These are phyloP conservation scores for Pugionium dolabratum DNA, from an alignment of 345 rosid species.

Conservation along the genomic window DNA sequence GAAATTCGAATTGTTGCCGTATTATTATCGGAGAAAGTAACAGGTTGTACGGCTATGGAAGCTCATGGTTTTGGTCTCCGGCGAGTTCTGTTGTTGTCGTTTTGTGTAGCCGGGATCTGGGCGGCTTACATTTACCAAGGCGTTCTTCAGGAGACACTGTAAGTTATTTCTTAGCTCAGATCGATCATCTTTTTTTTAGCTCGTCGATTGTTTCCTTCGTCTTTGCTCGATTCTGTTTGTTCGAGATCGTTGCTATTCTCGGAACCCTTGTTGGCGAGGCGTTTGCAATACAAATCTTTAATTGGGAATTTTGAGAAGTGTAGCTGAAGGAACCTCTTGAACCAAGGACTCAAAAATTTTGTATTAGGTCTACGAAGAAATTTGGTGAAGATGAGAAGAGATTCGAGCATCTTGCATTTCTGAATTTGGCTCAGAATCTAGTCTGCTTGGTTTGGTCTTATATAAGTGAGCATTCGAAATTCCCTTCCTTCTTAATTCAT, in stretches of 20 bases:
- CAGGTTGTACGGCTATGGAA: conserved; percentile 46
- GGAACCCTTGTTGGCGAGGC: conserved; percentile 2
- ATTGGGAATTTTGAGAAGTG: conserved; percentile 9
- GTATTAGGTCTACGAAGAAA: conserved; percentile 80
- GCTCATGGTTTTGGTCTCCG: conserved; percentile 71
- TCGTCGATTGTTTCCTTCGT: neutral
- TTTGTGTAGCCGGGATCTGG: conserved; percentile 97
- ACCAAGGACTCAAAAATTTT: neutral
- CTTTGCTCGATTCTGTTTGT: conserved; percentile 13
- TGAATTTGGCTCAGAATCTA: conserved; percentile 94
- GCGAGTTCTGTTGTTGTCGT: conserved; percentile 62
- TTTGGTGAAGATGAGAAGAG: conserved; percentile 88
- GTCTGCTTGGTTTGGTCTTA: conserved; percentile 91
- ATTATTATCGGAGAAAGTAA: conserved; percentile 22
- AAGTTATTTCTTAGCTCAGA: conserved; percentile 31
- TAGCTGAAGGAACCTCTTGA: neutral
- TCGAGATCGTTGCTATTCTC: conserved; percentile 10
- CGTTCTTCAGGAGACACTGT: conserved; percentile 91
- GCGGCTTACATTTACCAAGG: conserved; percentile 97
- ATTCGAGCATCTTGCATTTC: conserved; percentile 88
- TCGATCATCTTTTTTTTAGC: neutral
- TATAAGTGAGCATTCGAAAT: conserved; percentile 60
- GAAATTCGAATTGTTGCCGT: conserved; percentile 14
- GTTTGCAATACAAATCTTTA: conserved; percentile 5
- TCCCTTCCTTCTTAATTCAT: neutral